Conservation (phyloP, 2,329 filamentous ascomycete genomes). For the Elsinoe ampelina region DNA sequence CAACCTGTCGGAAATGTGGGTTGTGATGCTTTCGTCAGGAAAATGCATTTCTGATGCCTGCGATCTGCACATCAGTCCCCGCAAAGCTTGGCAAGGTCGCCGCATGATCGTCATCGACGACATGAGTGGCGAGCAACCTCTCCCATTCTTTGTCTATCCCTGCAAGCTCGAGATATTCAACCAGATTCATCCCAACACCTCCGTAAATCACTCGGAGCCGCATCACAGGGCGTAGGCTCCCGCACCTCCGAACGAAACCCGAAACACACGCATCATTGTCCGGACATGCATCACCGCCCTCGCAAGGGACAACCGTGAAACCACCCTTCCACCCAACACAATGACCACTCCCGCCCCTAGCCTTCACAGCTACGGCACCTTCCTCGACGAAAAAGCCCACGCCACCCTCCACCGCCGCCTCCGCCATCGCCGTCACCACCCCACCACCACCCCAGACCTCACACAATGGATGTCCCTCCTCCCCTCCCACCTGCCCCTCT, state of each 20-base stretch:
- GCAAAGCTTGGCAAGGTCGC: conserved; percentile 8
- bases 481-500: conserved; percentile 21
- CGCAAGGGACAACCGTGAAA: background rate
- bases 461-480: conserved; percentile 23
- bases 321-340: background rate
- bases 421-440: background rate
- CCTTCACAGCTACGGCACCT: conserved; percentile 11
- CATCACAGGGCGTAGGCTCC: background rate
- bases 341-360: background rate
- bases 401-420: background rate
- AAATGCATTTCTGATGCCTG: conserved; percentile 1
- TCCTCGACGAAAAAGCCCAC: conserved; percentile 9
- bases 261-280: background rate
- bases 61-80: background rate
- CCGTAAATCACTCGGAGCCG: background rate
- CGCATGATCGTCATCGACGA: background rate
- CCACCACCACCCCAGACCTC: background rate
- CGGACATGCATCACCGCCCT: background rate
- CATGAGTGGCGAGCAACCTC: background rate
- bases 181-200: background rate
- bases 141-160: background rate
- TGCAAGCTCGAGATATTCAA: background rate
- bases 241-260: background rate
- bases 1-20: background rate
- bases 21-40: conserved; percentile 1